A percentile compares a stretch with the other conserved stretches of the same genome.
Evolutionary conservation across 1,284 basidiomycete species (phyloP).

Genomic region (Fomes fomentarius): DNA sequence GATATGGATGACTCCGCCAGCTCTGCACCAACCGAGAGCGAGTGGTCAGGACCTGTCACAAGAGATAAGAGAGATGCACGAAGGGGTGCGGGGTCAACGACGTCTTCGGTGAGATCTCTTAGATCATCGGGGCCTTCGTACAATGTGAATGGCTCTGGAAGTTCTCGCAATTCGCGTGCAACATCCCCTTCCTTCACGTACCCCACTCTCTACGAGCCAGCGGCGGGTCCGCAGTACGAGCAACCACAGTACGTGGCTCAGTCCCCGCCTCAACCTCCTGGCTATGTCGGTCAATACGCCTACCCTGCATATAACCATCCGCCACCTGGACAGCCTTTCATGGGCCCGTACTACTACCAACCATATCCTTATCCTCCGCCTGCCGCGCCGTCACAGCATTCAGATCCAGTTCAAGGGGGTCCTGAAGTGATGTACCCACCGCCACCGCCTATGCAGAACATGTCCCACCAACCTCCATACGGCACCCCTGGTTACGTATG

Average conservation of each 20-base stretch:
- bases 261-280: constrained; percentile 38
- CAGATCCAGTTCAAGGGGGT: constrained; percentile 39
- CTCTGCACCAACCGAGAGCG: constrained; percentile 76
- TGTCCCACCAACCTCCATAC: constrained; percentile 35
- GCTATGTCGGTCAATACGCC: constrained; percentile 35
- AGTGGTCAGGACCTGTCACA: constrained; percentile 68
- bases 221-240: constrained; percentile 52
- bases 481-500: constrained; percentile 37
- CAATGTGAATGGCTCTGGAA: constrained; percentile 54
- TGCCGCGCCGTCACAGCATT: constrained; percentile 35
- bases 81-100: constrained; percentile 45
- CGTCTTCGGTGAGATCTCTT: constrained; percentile 58
- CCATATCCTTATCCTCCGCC: constrained; percentile 42
- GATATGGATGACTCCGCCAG: constrained; percentile 69
- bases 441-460: constrained; percentile 30
- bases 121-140: constrained; percentile 53
- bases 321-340: constrained; percentile 35
- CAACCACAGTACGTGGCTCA: constrained; percentile 41
- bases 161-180: constrained; percentile 69
- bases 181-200: constrained; percentile 76
- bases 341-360: constrained; percentile 45
- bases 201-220: constrained; percentile 68
- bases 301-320: constrained; percentile 35
- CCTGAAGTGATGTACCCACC: constrained; percentile 37
- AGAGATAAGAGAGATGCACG: constrained; percentile 56